Evolutionary conservation across 768 basidiomycete genomes (phyloP).

Genomic region (Melanogaster broomeanus): DNA sequence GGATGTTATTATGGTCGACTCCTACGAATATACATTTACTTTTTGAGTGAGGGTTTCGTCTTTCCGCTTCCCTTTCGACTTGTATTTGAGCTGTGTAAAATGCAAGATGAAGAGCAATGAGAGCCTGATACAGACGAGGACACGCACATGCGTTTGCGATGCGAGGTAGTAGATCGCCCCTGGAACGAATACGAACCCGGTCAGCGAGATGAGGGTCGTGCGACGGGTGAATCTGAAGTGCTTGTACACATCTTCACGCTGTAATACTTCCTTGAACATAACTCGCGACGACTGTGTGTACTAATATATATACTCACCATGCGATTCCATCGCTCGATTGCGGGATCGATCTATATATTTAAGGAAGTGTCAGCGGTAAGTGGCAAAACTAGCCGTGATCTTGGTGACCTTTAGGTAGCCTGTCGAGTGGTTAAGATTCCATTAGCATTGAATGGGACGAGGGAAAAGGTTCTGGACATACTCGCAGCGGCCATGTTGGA

Average conservation of each 20-base stretch:
- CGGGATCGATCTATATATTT: constrained; percentile 46
- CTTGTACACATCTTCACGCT: constrained; percentile 87
- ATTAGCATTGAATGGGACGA: constrained; percentile 9
- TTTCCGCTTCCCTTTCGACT: constrained; percentile 54
- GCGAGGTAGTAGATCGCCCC: constrained; percentile 50
- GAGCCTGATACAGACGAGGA: constrained; percentile 28
- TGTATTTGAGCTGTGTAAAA: constrained; percentile 47
- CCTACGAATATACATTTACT: constrained; percentile 13
- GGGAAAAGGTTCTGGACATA: constrained; percentile 25
- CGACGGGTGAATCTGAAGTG: constrained; percentile 79
- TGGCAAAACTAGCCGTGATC: background rate
- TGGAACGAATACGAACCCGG: constrained; percentile 69
- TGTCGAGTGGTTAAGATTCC: constrained; percentile 27
- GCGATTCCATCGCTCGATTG: constrained; percentile 60
- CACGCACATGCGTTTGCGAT: constrained; percentile 35
- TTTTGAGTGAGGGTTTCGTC: constrained; percentile 40
- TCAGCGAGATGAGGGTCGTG: constrained; percentile 59
- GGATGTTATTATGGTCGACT: constrained; percentile 2
- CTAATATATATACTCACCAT: constrained; percentile 50
- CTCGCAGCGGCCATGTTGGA: constrained; percentile 69
- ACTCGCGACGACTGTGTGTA: background rate
- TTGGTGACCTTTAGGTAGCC: constrained; percentile 58
- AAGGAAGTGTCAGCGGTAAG: background rate
- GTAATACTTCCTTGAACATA: background rate
- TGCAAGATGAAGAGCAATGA: constrained; percentile 6